Percentiles rank a stretch among this genome's conserved stretches.
Evolutionary conservation across 768 basidiomycete genomes (phyloP).

Genomic region (Leccinellum luteum): DNA sequence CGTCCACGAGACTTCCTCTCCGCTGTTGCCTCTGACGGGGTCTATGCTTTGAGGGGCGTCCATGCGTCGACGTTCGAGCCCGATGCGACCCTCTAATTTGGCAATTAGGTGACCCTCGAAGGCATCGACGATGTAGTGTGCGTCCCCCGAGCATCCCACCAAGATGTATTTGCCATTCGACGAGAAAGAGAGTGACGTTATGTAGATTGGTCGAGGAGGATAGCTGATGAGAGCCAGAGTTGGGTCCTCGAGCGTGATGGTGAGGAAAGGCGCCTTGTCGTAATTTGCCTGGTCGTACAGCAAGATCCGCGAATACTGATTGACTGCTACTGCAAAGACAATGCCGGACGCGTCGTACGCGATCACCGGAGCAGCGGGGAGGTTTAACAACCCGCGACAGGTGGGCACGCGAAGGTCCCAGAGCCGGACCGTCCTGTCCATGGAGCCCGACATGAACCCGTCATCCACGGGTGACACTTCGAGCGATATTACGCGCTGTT

Average conservation of each 20-base stretch:
- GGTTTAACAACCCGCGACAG: slow-evolving; percentile 75
- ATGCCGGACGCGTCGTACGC: slow-evolving; percentile 83
- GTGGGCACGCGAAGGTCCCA: slow-evolving; percentile 88
- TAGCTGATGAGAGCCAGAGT: slow-evolving; percentile 70
- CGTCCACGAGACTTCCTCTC: slow-evolving; percentile 93
- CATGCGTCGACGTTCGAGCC: slow-evolving; percentile 67
- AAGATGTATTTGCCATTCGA: slow-evolving; percentile 87
- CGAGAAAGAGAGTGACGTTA: slow-evolving; percentile 90
- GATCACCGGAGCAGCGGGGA: slow-evolving; percentile 72
- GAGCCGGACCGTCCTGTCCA: slow-evolving; percentile 91
- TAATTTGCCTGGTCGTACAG: slow-evolving; percentile 84
- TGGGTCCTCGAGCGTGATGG: slow-evolving; percentile 79
- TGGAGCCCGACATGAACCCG: slow-evolving; percentile 91
- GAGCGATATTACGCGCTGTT: slow-evolving; percentile 81
- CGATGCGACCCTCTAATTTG: slow-evolving; percentile 81
- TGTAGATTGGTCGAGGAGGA: slow-evolving; percentile 84
- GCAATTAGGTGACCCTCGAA: slow-evolving; percentile 83
- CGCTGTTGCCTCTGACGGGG: slow-evolving; percentile 76
- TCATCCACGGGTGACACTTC: slow-evolving; percentile 93
- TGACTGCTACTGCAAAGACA: slow-evolving; percentile 85
- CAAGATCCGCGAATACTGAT: slow-evolving; percentile 76
- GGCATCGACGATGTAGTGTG: slow-evolving; percentile 91
- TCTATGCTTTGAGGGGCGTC: slow-evolving; percentile 55
- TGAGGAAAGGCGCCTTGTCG: slow-evolving; percentile 90
- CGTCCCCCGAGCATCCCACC: slow-evolving; percentile 88